A percentile compares a stretch with the other conserved stretches of the same genome.
Conservation (phyloP, 2,329 filamentous ascomycete species). For the Aureobasidium vineae region DNA sequence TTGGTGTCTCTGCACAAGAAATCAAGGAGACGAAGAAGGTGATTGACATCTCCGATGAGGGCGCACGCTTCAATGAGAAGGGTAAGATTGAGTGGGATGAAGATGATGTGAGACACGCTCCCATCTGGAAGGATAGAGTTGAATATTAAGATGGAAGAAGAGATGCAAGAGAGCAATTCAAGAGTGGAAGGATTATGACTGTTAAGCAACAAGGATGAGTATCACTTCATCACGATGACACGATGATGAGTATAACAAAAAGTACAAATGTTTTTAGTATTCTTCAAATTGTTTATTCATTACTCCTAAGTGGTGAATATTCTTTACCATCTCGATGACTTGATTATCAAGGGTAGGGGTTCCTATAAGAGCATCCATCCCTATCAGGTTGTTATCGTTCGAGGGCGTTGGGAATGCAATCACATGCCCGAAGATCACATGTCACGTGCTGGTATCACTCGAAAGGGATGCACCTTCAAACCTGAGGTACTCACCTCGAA, state of each 20-base stretch:
- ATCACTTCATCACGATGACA: not conserved
- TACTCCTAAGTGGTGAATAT: too few relatives aligned
- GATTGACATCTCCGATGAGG: slow-evolving; percentile 45
- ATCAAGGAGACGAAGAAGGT: slow-evolving; percentile 40
- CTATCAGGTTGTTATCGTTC: too few relatives aligned
- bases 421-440: slow-evolving; percentile 1
- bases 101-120: slow-evolving; percentile 41
- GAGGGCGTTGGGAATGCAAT: not conserved
- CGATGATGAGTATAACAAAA: not conserved
- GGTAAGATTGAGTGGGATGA: slow-evolving; percentile 47
- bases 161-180: not conserved
- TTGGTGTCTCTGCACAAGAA: slow-evolving; percentile 45
- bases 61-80: slow-evolving; percentile 48
- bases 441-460: slow-evolving; percentile 1
- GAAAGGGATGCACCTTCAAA: not conserved
- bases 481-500: not conserved
- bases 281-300: too few relatives aligned
- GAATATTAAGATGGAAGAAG: not conserved
- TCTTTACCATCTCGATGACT: too few relatives aligned
- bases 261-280: not conserved
- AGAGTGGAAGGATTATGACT: not conserved
- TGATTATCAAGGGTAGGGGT: too few relatives aligned
- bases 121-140: slow-evolving; percentile 39
- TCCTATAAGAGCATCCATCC: too few relatives aligned
- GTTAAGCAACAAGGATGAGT: not conserved